A percentile compares a stretch with the other conserved stretches of the same genome.
These are phyloP conservation scores for Globisporangium orthogonon DNA, from an alignment of 352 stramenopile genomes.

Conservation along the genomic window DNA sequence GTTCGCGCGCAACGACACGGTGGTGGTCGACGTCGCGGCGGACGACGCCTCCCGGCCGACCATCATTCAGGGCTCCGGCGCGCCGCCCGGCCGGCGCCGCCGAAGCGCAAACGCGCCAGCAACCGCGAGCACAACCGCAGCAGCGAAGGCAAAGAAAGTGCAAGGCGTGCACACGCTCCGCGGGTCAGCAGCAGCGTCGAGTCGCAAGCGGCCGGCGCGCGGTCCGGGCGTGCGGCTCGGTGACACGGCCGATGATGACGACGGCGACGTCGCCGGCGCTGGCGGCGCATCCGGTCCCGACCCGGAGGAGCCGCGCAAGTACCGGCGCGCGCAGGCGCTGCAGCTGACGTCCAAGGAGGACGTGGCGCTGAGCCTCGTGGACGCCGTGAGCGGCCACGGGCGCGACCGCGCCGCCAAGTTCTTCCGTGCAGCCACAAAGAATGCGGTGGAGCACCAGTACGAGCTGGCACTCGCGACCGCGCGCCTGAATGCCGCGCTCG, in stretches of 20 bases:
- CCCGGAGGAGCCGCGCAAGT: constrained; percentile 25
- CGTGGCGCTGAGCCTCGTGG: constrained; percentile 50
- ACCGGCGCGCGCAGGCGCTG: constrained; percentile 39
- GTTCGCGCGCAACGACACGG: constrained; percentile 61
- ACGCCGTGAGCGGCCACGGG: constrained; percentile 53
- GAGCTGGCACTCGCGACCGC: constrained; percentile 66
- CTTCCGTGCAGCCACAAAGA: constrained; percentile 68
- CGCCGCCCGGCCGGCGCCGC: neutral
- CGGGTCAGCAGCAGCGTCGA: constrained; percentile 7
- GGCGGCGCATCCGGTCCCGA: neutral
- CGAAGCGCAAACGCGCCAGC: neutral
- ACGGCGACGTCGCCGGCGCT: neutral
- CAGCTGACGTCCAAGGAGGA: constrained; percentile 77
- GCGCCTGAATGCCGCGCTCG: constrained; percentile 60
- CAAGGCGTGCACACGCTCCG: constrained; percentile 51
- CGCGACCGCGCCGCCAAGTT: constrained; percentile 66
- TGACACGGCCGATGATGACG: constrained; percentile 18
- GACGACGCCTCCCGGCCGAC: constrained; percentile 6
- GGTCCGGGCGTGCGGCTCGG: constrained; percentile 50
- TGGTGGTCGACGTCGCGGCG: constrained; percentile 38
- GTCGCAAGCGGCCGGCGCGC: constrained; percentile 34
- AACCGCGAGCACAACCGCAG: neutral
- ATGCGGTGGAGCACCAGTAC: constrained; percentile 78
- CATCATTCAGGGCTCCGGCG: constrained; percentile 12
- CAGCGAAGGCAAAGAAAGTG: constrained; percentile 7